Evolutionary conservation across 768 basidiomycete genomes (phyloP), one percentile per base, ranked within the genome.

Genomic region (Rhizopogon sp.): DNA sequence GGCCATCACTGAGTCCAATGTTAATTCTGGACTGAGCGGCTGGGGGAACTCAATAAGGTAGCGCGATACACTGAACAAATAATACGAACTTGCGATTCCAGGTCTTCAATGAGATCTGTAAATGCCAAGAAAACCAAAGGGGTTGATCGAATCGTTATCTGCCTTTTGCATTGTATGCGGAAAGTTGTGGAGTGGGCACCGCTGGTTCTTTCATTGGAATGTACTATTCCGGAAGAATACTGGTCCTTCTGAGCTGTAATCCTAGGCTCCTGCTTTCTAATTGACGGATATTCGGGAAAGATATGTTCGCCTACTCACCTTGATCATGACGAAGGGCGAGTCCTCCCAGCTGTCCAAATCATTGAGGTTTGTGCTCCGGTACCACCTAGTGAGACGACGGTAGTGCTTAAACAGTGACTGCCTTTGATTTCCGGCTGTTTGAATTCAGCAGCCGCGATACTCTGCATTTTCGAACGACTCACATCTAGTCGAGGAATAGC

Each of bases 71-170:
- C 13, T 28, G 33, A 28, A 11, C 52, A 7, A 43, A 51, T 22
- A 7, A 50, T 44, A 59, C 77, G 64, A 64, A 87, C 85, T 62
- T 70, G 71, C 28, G 61, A 66, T 53, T 70, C 69, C 39, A 80
- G 56, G 44, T 83, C 84, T 42, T 78, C 68, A 60, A 79, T 74
- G 16, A 89, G 62, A 52, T 65, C 64, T 33, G 65, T 62, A n/a
- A 72, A 64, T 43, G 74, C 76, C 16, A 75, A 70, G 39, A 82
- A 56, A 16, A 83, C 46, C 17, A 88, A 70, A 3, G 88, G 87
- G 5, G 82, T 86, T n/a, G 85, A 53, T 42, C 71, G 68, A 16
- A 84, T 45, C 39, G 71, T 67, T 13, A 82, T 46, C 17, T 70
- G 69, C 25, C 31, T 35, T 16, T 22, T 29, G 31, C 43, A 53